These are phyloP conservation scores for Ceratocystis albifundus DNA, from an alignment of 2,329 filamentous ascomycete genomes.

Conservation along the genomic window DNA sequence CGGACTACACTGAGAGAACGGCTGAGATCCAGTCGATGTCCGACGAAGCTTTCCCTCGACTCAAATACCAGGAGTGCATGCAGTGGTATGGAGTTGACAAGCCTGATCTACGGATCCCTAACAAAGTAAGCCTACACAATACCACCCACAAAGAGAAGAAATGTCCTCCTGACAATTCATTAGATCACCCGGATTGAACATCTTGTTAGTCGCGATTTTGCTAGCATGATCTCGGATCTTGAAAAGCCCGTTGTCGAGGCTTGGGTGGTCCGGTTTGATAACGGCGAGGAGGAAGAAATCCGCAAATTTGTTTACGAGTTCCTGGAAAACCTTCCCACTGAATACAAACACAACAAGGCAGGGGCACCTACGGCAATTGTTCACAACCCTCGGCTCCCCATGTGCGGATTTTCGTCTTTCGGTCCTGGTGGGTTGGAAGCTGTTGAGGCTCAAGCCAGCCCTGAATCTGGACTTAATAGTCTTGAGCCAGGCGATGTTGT, in stretches of 20 bases:
- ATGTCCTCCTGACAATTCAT: constrained; percentile 24
- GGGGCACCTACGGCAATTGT: constrained; percentile 74
- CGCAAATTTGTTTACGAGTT: constrained; percentile 55
- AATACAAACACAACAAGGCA: constrained; percentile 55
- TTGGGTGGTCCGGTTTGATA: constrained; percentile 52
- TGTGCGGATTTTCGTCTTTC: constrained; percentile 64
- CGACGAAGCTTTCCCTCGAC: constrained; percentile 40
- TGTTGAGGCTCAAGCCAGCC: constrained; percentile 28
- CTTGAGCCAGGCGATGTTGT: constrained; percentile 65
- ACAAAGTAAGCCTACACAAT: constrained; percentile 39
- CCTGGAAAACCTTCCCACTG: constrained; percentile 51
- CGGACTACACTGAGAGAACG: constrained; percentile 12
- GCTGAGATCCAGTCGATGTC: constrained; percentile 24
- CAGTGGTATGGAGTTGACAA: constrained; percentile 76
- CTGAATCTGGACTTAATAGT: constrained; percentile 26
- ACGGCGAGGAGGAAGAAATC: constrained; percentile 41
- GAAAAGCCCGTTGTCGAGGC: constrained; percentile 60
- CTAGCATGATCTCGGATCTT: constrained; percentile 62
- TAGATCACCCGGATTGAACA: constrained; percentile 57
- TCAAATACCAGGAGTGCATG: constrained; percentile 72
- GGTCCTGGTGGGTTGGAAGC: constrained; percentile 36
- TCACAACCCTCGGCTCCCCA: constrained; percentile 59
- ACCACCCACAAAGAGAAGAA: not conserved
- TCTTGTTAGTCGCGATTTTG: constrained; percentile 51
- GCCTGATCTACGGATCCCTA: constrained; percentile 69